These are phyloP conservation scores for Teunomyces aglyptinius DNA, from an alignment of 805 yeast genomes.

Conservation along the genomic window DNA sequence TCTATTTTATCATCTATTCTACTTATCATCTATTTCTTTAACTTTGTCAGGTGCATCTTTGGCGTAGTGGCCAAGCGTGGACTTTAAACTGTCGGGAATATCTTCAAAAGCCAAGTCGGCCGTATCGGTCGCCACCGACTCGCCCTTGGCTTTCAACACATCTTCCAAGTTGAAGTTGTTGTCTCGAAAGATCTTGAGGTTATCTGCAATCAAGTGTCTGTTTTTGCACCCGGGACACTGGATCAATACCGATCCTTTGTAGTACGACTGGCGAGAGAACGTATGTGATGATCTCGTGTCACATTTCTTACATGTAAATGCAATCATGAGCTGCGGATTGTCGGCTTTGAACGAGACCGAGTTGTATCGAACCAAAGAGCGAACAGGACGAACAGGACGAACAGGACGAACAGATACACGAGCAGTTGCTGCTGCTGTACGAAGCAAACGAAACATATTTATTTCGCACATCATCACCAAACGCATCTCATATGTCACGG, in stretches of 20 bases:
- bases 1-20: too few species aligned
- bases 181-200: constrained; percentile 71
- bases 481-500: constrained; percentile 14
- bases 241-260: constrained; percentile 79
- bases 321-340: constrained; percentile 78
- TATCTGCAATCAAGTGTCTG: constrained; percentile 87
- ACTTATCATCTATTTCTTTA: constrained; percentile 6
- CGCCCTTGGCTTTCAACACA: constrained; percentile 72
- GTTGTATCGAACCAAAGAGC: not conserved
- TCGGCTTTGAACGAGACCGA: constrained; percentile 49
- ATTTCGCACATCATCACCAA: not conserved
- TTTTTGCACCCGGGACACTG: constrained; percentile 90
- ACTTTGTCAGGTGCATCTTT: constrained; percentile 58
- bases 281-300: constrained; percentile 79
- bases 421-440: not conserved
- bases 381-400: not conserved
- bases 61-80: constrained; percentile 61
- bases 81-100: constrained; percentile 55
- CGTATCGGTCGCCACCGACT: constrained; percentile 59
- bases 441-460: too few species aligned
- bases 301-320: constrained; percentile 91
- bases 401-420: not conserved
- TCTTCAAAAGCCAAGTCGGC: constrained; percentile 71
- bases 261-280: constrained; percentile 91
- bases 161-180: constrained; percentile 75